A percentile compares a stretch with the other conserved stretches of the same genome.
phyloP scores from a whole-genome alignment of 2,329 filamentous ascomycete genomes.

The Talaromyces pinophilus region DNA sequence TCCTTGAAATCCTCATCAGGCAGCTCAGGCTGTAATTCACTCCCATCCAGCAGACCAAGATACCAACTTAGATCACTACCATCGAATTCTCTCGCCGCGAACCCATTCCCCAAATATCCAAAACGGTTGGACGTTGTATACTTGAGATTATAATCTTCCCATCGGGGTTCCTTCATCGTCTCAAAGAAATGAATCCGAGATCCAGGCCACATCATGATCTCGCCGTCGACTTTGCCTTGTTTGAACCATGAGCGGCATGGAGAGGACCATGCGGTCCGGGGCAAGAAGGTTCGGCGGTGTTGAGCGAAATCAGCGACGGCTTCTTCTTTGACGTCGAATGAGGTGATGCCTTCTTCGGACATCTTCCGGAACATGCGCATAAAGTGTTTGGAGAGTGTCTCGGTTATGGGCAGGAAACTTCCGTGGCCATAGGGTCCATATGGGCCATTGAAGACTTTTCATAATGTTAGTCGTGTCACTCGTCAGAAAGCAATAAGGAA shows the following conservation, averaged over 20 bases:
- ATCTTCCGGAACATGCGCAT: neutral
- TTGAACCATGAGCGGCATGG: neutral
- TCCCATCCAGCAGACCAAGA: no score
- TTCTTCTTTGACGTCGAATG: neutral
- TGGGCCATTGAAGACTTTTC: neutral
- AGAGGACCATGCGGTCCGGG: neutral
- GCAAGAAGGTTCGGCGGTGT: neutral
- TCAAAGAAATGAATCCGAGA: slow-evolving; percentile 31
- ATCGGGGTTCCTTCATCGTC: slow-evolving; percentile 28
- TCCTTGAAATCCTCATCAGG: no score
- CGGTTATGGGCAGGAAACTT: neutral
- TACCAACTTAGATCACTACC: slow-evolving; percentile 2
- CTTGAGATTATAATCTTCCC: slow-evolving; percentile 30
- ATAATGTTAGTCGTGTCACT: no score
- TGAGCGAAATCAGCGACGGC: neutral
- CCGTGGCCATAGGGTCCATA: neutral
- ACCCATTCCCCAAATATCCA: slow-evolving; percentile 28
- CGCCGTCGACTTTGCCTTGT: slow-evolving; percentile 13
- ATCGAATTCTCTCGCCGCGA: slow-evolving; percentile 27
- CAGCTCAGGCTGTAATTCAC: no score
- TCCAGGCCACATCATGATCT: slow-evolving; percentile 29
- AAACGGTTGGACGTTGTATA: slow-evolving; percentile 27
- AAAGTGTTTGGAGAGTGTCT: neutral
- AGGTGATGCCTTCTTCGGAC: neutral
- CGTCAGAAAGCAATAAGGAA: no score